Evolutionary conservation across 1,284 basidiomycete species (phyloP), one percentile per base, ranked within the genome.

Genomic region (Pterulicium gracile): DNA sequence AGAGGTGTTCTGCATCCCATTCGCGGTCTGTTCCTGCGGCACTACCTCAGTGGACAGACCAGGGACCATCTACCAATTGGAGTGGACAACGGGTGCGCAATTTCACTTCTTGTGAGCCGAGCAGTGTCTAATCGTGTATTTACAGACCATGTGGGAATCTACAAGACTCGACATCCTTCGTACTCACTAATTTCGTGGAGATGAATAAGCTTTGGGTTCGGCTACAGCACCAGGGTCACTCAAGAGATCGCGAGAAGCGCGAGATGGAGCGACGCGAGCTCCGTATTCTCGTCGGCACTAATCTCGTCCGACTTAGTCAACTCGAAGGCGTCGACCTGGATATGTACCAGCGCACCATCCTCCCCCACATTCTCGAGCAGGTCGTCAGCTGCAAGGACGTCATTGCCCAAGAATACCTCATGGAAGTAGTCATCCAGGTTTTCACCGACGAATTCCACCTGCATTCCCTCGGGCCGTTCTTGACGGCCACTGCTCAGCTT

Each of bases 121-220:
- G 43, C 39, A 34, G 32, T 32, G 15, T 7, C 4, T 34, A 4
- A n/a, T 43, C 23, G 52, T 46, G 47, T 15, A 47, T 49, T 53
- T 35, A 51, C 18, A 20, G 34, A 20, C 10, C 35, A 23, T 24
- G 68, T 39, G 93, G 93, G 42, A 90, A 91, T 59, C 72, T 97
- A 2, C 82, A 92, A 64, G 93, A 97, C 64, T 95, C 91, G 1
- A 93, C 90, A 53, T 80, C 79, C 2, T 97, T 96, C 60, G 91
- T 96, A 20, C 75, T 97, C 49, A 95, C 92, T 52, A 96, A 97
- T 66, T 96, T 96, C 58, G 91, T 97, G 61, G 93, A 97, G 61
- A 97, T 96, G 93, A 97, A 96, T 76, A 97, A 96, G 63, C 81
- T 97, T 21, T 97, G 93, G 93, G 94, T 97, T 1, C 82, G 93